Evolutionary conservation across 1,139 yeast genomes (phyloP).

Genomic region (Saccharomyces hybrid): DNA sequence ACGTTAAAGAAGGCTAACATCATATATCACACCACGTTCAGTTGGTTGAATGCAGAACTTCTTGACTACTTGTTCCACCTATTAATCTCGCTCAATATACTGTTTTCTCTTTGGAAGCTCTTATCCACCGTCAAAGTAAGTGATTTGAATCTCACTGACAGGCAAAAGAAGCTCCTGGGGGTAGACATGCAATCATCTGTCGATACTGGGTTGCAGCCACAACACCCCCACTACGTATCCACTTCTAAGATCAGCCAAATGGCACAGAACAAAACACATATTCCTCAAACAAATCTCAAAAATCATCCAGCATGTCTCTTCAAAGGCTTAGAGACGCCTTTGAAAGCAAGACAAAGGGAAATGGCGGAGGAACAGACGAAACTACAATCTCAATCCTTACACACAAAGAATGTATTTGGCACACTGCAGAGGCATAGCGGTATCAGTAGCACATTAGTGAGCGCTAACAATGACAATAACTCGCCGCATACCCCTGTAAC

Average conservation of each 20-base stretch:
- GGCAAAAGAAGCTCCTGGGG: conserved; percentile 40
- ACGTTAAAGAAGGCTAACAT: neutral
- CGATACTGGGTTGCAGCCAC: neutral
- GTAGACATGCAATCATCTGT: conserved; percentile 21
- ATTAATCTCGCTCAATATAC: conserved; percentile 35
- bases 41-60: conserved; percentile 7
- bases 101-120: conserved; percentile 33
- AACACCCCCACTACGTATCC: neutral
- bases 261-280: conserved; percentile 1
- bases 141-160: conserved; percentile 37
- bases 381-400: neutral
- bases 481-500: conserved; percentile 8
- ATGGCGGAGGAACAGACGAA: conserved; percentile 4
- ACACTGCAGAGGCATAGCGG: neutral
- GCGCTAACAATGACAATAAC: neutral
- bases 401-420: neutral
- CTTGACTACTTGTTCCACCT: conserved; percentile 25
- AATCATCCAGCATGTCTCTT: conserved; percentile 27
- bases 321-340: conserved; percentile 29
- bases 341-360: conserved; percentile 14
- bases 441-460: neutral
- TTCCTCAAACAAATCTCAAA: neutral
- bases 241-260: neutral
- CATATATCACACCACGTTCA: neutral
- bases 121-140: conserved; percentile 31